Evolutionary conservation across 2,329 filamentous ascomycete genomes (phyloP).

Genomic region (Microcyclospora pomicola): DNA sequence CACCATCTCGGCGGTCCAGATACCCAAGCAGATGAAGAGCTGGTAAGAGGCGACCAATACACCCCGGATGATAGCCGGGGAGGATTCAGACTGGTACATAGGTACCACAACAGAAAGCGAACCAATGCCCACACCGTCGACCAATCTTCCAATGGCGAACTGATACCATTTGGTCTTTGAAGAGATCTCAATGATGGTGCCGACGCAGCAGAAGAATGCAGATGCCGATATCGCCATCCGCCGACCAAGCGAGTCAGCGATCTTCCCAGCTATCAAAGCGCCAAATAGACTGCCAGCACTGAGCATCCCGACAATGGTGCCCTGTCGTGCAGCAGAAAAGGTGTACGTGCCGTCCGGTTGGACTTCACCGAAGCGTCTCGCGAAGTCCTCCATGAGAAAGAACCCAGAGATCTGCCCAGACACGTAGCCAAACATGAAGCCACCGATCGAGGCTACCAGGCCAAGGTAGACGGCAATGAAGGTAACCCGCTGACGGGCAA

Average conservation of each 20-base stretch:
- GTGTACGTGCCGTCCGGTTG: constrained; percentile 26
- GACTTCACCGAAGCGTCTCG: constrained; percentile 40
- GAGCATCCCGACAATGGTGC: constrained; percentile 31
- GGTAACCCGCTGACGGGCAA: constrained; percentile 16
- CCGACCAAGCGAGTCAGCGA: constrained; percentile 40
- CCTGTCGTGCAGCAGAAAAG: constrained; percentile 22
- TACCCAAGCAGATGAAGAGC: constrained; percentile 50
- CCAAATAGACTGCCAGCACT: constrained; percentile 30
- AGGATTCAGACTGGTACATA: constrained; percentile 53
- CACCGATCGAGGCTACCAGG: constrained; percentile 43
- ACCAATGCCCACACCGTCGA: constrained; percentile 31
- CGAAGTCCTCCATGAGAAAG: constrained; percentile 37
- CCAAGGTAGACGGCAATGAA: constrained; percentile 39
- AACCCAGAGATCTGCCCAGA: constrained; percentile 45
- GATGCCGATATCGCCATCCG: constrained; percentile 35
- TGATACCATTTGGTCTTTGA: constrained; percentile 29
- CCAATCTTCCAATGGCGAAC: constrained; percentile 34
- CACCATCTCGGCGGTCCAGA: constrained; percentile 52
- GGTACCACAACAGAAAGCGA: constrained; percentile 44
- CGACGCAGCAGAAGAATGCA: constrained; percentile 30
- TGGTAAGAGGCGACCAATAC: constrained; percentile 42
- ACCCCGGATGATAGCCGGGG: constrained; percentile 49
- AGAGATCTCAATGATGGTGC: constrained; percentile 31
- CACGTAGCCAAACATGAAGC: constrained; percentile 46
- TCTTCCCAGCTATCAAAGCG: constrained; percentile 29